These are phyloP conservation scores for Tricholoma saponaceum DNA, from an alignment of 768 basidiomycete genomes.

Conservation along the genomic window DNA sequence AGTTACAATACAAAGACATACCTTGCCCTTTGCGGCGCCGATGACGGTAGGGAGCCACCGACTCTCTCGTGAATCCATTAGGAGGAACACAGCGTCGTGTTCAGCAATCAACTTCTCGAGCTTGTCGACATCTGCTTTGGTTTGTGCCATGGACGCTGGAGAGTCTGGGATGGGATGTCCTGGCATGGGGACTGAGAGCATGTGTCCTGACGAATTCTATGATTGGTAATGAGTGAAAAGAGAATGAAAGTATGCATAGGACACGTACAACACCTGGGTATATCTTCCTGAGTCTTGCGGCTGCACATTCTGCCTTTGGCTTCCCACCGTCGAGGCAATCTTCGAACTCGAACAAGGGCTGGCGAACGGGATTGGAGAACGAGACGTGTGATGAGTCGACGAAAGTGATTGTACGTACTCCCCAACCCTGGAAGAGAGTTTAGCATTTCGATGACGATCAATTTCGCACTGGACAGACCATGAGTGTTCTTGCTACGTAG, in stretches of 20 bases:
- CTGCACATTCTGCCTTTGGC: conserved; percentile 90
- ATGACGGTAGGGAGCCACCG: conserved; percentile 94
- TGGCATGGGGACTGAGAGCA: conserved; percentile 91
- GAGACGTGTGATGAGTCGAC: conserved; percentile 90
- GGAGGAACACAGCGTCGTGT: conserved; percentile 88
- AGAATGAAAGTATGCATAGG: background rate
- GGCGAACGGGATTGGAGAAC: conserved; percentile 96
- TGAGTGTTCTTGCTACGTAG: conserved; percentile 87
- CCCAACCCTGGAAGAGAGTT: conserved; percentile 71
- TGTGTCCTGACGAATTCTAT: conserved; percentile 78
- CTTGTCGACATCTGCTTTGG: conserved; percentile 60
- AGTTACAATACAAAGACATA: conserved; percentile 18
- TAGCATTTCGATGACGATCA: background rate
- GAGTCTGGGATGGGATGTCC: conserved; percentile 78
- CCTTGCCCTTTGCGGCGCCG: conserved; percentile 82
- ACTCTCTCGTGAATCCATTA: conserved; percentile 99
- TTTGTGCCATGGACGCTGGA: conserved; percentile 46
- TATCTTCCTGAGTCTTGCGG: conserved; percentile 78
- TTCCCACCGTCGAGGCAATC: conserved; percentile 92
- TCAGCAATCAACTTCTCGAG: conserved; percentile 76
- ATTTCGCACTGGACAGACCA: conserved; percentile 50
- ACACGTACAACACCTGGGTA: conserved; percentile 86
- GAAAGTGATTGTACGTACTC: conserved; percentile 88
- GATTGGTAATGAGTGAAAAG: background rate
- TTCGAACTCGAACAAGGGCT: conserved; percentile 93